Conservation (phyloP, 2,329 filamentous ascomycete species). For the Cercospora sojina region DNA sequence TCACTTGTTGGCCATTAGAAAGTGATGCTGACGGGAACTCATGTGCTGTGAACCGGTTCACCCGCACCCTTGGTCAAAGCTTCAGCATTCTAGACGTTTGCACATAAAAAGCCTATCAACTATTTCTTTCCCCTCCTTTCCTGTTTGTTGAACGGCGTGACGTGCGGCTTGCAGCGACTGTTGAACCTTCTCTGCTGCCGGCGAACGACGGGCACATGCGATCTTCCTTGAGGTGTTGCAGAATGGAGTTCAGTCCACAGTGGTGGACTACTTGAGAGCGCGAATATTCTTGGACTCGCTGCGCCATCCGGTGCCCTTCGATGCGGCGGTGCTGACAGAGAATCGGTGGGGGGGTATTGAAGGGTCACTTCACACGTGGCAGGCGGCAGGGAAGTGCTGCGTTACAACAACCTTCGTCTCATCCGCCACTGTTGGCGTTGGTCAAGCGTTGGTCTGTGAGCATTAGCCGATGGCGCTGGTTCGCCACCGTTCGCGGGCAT, state of each 20-base stretch:
- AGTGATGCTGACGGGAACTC: background rate
- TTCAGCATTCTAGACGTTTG: background rate
- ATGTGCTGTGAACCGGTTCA: background rate
- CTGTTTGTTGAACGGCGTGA: background rate
- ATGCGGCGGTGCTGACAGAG: background rate
- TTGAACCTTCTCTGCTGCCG: background rate
- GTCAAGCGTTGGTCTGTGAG: background rate
- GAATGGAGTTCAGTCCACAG: background rate
- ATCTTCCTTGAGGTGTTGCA: background rate
- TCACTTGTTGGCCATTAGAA: background rate
- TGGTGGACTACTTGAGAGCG: background rate
- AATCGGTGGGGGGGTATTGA: background rate
- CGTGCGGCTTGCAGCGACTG: background rate
- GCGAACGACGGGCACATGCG: background rate
- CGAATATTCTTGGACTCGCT: background rate
- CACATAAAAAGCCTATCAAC: background rate
- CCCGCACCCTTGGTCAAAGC: background rate
- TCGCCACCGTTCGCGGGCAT: background rate
- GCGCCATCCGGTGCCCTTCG: background rate
- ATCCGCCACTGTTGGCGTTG: background rate
- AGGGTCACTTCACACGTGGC: background rate
- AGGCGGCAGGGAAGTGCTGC: background rate
- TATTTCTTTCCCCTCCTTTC: background rate
- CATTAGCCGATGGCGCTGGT: background rate
- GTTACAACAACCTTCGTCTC: background rate